These are phyloP conservation scores for Cucurbita ficifolia DNA, from an alignment of 306 rosid genomes.

Conservation along the genomic window DNA sequence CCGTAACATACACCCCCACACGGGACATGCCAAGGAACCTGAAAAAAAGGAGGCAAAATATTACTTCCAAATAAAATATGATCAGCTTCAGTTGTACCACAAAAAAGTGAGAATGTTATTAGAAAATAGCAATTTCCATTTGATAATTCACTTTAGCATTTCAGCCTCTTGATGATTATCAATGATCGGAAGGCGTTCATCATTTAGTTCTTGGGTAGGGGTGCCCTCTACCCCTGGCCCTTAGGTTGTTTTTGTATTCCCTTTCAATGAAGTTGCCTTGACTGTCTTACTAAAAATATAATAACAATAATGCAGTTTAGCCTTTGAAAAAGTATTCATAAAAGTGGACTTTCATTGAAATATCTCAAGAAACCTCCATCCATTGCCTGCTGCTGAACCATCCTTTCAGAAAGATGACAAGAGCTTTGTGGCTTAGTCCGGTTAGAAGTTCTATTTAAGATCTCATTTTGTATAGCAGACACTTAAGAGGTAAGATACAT, in stretches of 20 bases:
- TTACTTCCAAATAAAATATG: background rate
- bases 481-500: background rate
- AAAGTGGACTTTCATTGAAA: background rate
- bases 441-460: background rate
- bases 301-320: too few relatives aligned
- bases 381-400: background rate
- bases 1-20: conserved; percentile 95
- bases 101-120: background rate
- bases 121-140: background rate
- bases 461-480: background rate
- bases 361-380: background rate
- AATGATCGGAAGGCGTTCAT: too few relatives aligned
- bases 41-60: conserved; percentile 12
- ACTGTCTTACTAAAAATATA: too few relatives aligned
- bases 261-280: too few relatives aligned
- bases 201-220: too few relatives aligned
- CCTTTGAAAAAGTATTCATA: too few relatives aligned
- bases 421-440: background rate
- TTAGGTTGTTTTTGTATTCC: too few relatives aligned
- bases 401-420: background rate
- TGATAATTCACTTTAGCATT: too few relatives aligned
- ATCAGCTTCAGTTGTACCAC: background rate
- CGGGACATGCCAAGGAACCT: conserved; percentile 95
- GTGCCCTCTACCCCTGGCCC: too few relatives aligned
- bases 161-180: background rate